phyloP scores from a whole-genome alignment of 495 filamentous ascomycete genomes.

The Hypomontagnella monticulosa region DNA sequence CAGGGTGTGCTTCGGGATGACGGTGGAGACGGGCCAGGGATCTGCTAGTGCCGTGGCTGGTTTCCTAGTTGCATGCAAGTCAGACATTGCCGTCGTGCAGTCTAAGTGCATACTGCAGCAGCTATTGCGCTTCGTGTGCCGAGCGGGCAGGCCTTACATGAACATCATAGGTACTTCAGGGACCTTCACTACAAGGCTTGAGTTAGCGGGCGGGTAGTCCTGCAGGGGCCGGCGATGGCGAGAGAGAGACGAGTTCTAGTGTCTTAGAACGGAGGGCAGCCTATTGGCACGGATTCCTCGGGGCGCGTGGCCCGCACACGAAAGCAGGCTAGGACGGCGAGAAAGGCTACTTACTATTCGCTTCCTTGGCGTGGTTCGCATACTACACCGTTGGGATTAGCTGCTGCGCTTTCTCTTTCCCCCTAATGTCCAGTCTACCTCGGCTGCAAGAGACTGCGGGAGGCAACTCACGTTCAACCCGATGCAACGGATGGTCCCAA shows the following conservation, averaged over 20 bases:
- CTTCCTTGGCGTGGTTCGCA: conserved; percentile 56
- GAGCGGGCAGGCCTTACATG: conserved; percentile 41
- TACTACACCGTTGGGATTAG: conserved; percentile 49
- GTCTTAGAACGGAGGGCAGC: neutral
- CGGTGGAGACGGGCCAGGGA: conserved; percentile 57
- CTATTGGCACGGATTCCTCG: neutral
- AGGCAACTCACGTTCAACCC: conserved; percentile 46
- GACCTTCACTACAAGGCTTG: conserved; percentile 44
- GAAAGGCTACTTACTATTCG: conserved; percentile 38
- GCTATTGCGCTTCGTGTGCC: conserved; percentile 1
- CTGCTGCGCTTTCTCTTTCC: neutral
- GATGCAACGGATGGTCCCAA: conserved; percentile 58
- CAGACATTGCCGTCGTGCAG: conserved; percentile 17
- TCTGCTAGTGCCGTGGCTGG: conserved; percentile 54
- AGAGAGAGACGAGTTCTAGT: neutral
- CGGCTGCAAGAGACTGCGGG: no score
- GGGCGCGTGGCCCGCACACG: neutral
- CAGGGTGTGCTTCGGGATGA: conserved; percentile 56
- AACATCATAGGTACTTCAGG: conserved; percentile 57
- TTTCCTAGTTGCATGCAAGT: conserved; percentile 45
- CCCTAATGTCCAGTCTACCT: conserved; percentile 43
- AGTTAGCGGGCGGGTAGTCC: conserved; percentile 15
- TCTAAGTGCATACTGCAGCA: neutral
- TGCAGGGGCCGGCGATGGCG: neutral
- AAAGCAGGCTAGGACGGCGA: neutral